Evolutionary conservation across 352 stramenopile species (phyloP), one percentile per base, ranked within the genome.

Genomic region (Phytophthora litchii): DNA sequence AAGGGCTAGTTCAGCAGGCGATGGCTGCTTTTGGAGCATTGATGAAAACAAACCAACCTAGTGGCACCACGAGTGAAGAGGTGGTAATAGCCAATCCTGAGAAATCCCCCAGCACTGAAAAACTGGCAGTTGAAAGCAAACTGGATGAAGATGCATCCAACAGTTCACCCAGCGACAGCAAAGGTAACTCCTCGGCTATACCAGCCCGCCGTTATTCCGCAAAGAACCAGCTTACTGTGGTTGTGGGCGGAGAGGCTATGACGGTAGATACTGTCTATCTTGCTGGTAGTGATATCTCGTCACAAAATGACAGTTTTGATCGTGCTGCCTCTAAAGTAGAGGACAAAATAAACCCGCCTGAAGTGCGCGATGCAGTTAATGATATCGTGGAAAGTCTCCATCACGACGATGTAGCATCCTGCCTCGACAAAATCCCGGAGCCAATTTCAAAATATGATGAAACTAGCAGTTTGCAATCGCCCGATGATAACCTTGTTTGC

Each of bases 1-100:
- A 89, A 55, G 70, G 62, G 1, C 64, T 89, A 11, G 75, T 89
- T 17, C 67, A 60, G 9, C 74, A 85, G 55, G 80, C 82, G 1
- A 83, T 89, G 76, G 51, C 51, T 31, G 25, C 41, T 32, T 67
- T 70, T 35, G 44, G 46, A 19, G 12, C 12, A 16, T 41, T 14
- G 13, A 12, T 21, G n/a, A 44, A 47, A 29, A 8, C 21, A 37
- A 42, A 42, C 14, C 48, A 36, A 29, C 7, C 2, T 14, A 54
- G 16, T 46, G 42, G 3, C 3, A 7, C 12, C 20, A 9, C 4
- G n/a, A 66, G 47, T 44, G 45, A 45, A 29, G 14, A 17, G 4
- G 35, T 35, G 35, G 14, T 19, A 23, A 8, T 32, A 46, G 12
- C 14, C 29, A 35, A 57, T 16, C 17, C n/a, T 34, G 38, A 21